phyloP scores from a whole-genome alignment of 345 rosid species.

The Sisymbrium irio region DNA sequence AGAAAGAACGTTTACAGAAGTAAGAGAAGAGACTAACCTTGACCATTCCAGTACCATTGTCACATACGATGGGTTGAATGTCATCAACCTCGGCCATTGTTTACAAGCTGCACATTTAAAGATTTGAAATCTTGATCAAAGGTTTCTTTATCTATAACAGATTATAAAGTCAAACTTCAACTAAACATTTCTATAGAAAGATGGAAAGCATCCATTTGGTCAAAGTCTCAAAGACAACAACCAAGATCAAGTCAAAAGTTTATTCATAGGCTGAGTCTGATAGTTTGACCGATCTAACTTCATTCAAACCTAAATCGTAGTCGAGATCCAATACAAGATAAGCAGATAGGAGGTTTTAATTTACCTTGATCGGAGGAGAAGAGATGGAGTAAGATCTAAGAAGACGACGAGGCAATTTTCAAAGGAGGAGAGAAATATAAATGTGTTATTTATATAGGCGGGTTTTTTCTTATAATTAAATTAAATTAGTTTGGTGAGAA shows the following conservation, averaged over 20 bases:
- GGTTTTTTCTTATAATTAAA: slow-evolving; percentile 21
- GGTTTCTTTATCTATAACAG: background rate
- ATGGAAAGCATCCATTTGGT: background rate
- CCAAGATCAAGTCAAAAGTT: background rate
- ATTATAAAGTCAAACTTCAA: background rate
- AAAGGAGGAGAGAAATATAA: background rate
- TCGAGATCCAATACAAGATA: background rate
- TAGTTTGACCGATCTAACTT: too few relatives aligned
- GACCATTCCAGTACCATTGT: slow-evolving; percentile 82
- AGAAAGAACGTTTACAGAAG: too few relatives aligned
- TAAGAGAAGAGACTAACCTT: slow-evolving; percentile 43
- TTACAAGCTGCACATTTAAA: background rate
- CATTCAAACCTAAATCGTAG: too few relatives aligned
- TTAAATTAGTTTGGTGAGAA: background rate
- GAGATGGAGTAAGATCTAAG: too few relatives aligned
- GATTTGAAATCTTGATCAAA: background rate
- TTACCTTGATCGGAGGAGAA: background rate
- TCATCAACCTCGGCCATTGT: slow-evolving; percentile 21
- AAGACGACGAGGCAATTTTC: slow-evolving; percentile 15
- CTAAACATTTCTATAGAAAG: too few relatives aligned
- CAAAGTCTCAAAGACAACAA: background rate
- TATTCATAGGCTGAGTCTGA: too few relatives aligned
- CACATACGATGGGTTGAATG: slow-evolving; percentile 43
- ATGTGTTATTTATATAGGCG: slow-evolving; percentile 22
- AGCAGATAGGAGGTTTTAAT: background rate